These are phyloP conservation scores for Begonia loranthoides DNA, from an alignment of 306 rosid genomes.

Conservation along the genomic window DNA sequence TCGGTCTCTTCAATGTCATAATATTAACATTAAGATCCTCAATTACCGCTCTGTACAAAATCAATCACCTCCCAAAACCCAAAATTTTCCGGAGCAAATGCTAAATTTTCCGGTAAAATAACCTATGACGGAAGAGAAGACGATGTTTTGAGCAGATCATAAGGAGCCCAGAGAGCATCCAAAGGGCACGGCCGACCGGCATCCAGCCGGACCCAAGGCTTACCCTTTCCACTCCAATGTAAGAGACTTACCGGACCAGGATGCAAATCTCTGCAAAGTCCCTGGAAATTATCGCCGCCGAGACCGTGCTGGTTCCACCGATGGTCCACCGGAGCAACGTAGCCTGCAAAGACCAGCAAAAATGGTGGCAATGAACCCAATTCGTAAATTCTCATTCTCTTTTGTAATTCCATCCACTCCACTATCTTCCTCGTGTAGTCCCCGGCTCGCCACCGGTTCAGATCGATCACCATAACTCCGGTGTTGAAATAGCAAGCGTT, in stretches of 20 bases:
- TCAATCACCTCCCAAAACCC: too few relatives aligned
- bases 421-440: conserved; percentile 62
- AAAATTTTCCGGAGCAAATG: too few relatives aligned
- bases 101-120: too few relatives aligned
- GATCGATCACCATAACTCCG: conserved; percentile 93
- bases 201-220: conserved; percentile 91
- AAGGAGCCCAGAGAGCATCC: conserved; percentile 91
- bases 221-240: conserved; percentile 99
- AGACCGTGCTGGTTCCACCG: conserved; percentile 97
- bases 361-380: conserved; percentile 90
- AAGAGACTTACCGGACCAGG: conserved; percentile 82
- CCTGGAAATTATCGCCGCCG: conserved; percentile 83
- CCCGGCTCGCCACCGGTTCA: conserved; percentile 62
- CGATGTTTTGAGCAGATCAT: conserved; percentile 57
- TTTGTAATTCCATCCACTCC: conserved; percentile 98
- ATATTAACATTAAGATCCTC: too few relatives aligned
- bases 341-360: conserved; percentile 71
- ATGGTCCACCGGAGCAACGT: conserved; percentile 68
- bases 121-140: conserved; percentile 46
- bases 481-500: conserved; percentile 85
- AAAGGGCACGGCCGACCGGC: conserved; percentile 71
- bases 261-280: conserved; percentile 71
- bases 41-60: too few relatives aligned
- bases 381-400: conserved; percentile 89
- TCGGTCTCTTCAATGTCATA: too few relatives aligned